Base-by-base conservation (phyloP, 2,329 filamentous ascomycete genomes). In the Thielaviopsis populi region DNA sequence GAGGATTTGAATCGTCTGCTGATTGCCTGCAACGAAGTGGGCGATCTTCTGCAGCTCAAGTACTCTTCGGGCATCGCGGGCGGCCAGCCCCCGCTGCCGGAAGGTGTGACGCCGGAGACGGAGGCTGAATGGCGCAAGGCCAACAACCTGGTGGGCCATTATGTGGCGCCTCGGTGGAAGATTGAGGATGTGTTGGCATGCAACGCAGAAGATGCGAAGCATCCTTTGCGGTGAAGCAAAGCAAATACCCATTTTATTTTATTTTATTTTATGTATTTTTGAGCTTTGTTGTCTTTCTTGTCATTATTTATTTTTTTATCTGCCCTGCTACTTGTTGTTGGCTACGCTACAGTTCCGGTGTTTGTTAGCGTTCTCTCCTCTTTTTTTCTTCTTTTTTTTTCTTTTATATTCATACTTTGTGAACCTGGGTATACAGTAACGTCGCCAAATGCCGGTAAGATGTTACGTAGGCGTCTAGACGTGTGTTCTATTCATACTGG, bases 51-150 rank as follows among this genome's bases (percentile, higher is more conserved):
- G 64, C 91, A 97, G 75, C 81, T 99, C 72, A 97, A 96, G 77
- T 96, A 95, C 76, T 95, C 91, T n/a, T 95, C 89, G 15, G 94
- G 94, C 69, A 84, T 96, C 70, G 92, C 94, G 13, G 94, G 94
- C 68, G 94, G 94, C 65, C 83, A 88, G 43, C 83, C 89, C 60
- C 86, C 88, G 8, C 79, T 92, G 2, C 85, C 86, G 2, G 86
- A 88, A 42, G 87, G 84, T 17, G 79, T 89, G 46, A 81, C 82
- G 0, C 80, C 84, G 10, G 84, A 92, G 71, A 84, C 86, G 72
- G 88, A 95, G 74, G 78, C 80, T 67, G 83, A 88, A 70, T 84
- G 84, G 80, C 78, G 80, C 64, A 80, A 79, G 69, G 78, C 79
- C 63, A 82, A 80, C 59, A 82, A 82, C 48, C 74, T 91, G 19